Evolutionary conservation across 495 filamentous ascomycete species (phyloP), one percentile per base, ranked within the genome.

Genomic region (Penicillium odoratum): DNA sequence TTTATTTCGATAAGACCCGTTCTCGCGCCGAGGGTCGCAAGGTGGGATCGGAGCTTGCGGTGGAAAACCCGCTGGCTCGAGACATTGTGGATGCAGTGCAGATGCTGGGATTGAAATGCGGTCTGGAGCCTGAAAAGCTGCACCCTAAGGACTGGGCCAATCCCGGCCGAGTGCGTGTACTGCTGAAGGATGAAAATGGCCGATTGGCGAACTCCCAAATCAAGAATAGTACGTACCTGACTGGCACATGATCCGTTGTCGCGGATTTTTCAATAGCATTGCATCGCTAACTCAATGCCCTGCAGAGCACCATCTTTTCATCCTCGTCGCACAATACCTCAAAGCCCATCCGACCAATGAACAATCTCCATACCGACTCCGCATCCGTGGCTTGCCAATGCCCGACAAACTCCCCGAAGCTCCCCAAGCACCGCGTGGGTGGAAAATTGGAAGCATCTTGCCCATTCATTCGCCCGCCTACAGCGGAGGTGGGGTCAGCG

Each of bases 91-190:
- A 92, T 59, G 94, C 93, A 0, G 90, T 88, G 64, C 85, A 86
- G 18, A 73, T 73, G 57, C 77, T 97, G 43, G 85, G 88, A 5
- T 72, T 97, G 56, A 81, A 84, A 30, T 85, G 87, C 31, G 88
- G 92, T 5, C 87, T 97, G 70, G 94, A 98, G 72, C 92, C 93
- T 0, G 88, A 87, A 63, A 97, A 96, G 75, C 78, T 86, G 46
- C 94, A 98, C 76, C 94, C 94, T 0, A 92, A 93, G 74, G 94
- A 98, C 74, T 98, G 94, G 94, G 88, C 87, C 34, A 98, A 98
- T 75, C 94, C 94, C 11, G 94, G 94, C 0, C 81, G 94, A 29
- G 92, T 98, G 61, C 82, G 90, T 50, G 84, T 97, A 21, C 73
- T 84, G 63, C 73, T 97, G 15, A 90, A 90, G 70, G 76, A 83